These are phyloP conservation scores for Colletotrichum lindemuthianum DNA, from an alignment of 2,329 filamentous ascomycete species.

Conservation along the genomic window DNA sequence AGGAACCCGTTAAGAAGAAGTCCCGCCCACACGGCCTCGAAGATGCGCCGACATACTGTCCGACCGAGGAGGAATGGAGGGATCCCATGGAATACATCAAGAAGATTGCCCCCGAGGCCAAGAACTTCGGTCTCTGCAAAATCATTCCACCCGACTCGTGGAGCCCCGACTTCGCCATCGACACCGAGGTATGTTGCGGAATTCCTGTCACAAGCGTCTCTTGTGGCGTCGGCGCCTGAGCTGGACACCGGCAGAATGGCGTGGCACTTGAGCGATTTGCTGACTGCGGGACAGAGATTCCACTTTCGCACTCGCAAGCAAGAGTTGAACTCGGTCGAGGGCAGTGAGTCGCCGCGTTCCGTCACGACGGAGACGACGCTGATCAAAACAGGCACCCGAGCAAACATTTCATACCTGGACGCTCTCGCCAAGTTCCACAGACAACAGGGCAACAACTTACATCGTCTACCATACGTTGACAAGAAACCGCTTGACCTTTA, in stretches of 20 bases:
- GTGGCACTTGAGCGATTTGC: background rate
- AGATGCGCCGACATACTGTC: slow-evolving; percentile 90
- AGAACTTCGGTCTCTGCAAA: slow-evolving; percentile 91
- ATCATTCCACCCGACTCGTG: slow-evolving; percentile 93
- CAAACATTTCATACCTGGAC: slow-evolving; percentile 95
- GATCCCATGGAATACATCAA: slow-evolving; percentile 94
- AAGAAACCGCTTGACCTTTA: slow-evolving; percentile 97
- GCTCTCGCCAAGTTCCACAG: slow-evolving; percentile 96
- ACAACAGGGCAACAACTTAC: slow-evolving; percentile 93
- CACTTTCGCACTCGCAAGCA: slow-evolving; percentile 97
- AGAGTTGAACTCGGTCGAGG: slow-evolving; percentile 97
- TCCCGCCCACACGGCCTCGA: slow-evolving; percentile 84
- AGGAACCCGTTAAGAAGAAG: slow-evolving; percentile 80
- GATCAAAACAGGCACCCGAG: slow-evolving; percentile 78
- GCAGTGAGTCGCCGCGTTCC: slow-evolving; percentile 71
- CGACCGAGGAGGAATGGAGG: slow-evolving; percentile 92
- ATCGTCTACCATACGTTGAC: slow-evolving; percentile 94
- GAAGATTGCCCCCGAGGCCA: slow-evolving; percentile 88
- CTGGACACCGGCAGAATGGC: background rate
- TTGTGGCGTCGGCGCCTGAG: background rate
- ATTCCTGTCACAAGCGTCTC: background rate
- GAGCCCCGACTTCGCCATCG: slow-evolving; percentile 95
- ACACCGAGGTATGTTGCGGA: slow-evolving; percentile 79
- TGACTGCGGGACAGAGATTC: slow-evolving; percentile 73
- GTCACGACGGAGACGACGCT: slow-evolving; percentile 40